A percentile compares a stretch with the other conserved stretches of the same genome.
Evolutionary conservation across 805 yeast genomes (phyloP).

Genomic region (Sungouiozyma intestinalis): DNA sequence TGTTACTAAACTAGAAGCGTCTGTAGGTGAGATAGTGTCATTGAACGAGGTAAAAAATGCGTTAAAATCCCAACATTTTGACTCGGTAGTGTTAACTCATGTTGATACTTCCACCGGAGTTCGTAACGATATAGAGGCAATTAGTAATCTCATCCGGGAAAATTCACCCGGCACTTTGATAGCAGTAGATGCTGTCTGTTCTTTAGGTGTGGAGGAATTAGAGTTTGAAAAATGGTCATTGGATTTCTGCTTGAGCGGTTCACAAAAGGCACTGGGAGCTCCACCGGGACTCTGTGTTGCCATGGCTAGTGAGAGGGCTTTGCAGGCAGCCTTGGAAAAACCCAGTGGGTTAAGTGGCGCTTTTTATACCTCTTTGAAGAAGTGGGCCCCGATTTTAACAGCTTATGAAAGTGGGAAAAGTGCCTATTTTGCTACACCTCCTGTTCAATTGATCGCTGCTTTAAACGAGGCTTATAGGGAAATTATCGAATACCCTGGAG

Average conservation of each 20-base stretch:
- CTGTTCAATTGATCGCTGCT: conserved; percentile 78
- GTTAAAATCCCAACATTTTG: conserved; percentile 43
- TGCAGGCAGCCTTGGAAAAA: conserved; percentile 44
- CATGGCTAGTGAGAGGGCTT: conserved; percentile 65
- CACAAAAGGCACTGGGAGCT: conserved; percentile 91
- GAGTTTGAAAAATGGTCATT: conserved; percentile 84
- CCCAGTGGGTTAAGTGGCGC: conserved; percentile 17
- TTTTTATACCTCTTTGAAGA: conserved; percentile 50
- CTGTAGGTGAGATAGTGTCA: conserved; percentile 62
- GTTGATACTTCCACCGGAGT: conserved; percentile 98
- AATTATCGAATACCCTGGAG: conserved; percentile 33
- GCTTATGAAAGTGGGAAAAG: conserved; percentile 67
- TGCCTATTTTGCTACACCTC: conserved; percentile 96
- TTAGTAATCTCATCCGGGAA: conserved; percentile 50
- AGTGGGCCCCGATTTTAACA: conserved; percentile 83
- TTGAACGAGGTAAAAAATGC: conserved; percentile 44
- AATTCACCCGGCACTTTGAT: conserved; percentile 72
- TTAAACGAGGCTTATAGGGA: conserved; percentile 66
- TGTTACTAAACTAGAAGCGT: conserved; percentile 43
- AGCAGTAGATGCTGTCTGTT: conserved; percentile 90
- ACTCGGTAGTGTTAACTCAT: conserved; percentile 77
- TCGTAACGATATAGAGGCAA: conserved; percentile 53
- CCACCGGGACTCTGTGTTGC: conserved; percentile 86
- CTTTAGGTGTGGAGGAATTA: conserved; percentile 79
- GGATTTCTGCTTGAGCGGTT: conserved; percentile 82